Conservation (phyloP, 1,284 basidiomycete species). For the Violaceomyces palustris region DNA sequence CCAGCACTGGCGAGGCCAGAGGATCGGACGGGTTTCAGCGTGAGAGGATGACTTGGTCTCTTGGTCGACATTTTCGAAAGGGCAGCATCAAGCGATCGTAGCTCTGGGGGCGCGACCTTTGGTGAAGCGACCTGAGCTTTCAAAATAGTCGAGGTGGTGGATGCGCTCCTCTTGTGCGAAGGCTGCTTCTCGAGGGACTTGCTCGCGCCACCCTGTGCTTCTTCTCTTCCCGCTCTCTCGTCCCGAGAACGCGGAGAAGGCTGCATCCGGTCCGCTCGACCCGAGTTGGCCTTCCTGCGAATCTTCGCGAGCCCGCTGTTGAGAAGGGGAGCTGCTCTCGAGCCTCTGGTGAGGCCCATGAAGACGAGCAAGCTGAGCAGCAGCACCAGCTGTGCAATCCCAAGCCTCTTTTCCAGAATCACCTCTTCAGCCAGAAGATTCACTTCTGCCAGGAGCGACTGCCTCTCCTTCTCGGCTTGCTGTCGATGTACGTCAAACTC, state of each 20-base stretch:
- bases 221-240: too few relatives aligned
- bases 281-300: constrained; percentile 1
- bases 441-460: constrained; percentile 64
- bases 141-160: neutral
- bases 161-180: neutral
- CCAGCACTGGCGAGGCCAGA: too few relatives aligned
- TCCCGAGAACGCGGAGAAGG: too few relatives aligned
- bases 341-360: constrained; percentile 75
- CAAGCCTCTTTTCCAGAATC: constrained; percentile 72
- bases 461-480: constrained; percentile 66
- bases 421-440: constrained; percentile 73
- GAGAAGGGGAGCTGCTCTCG: constrained; percentile 51
- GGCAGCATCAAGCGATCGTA: too few relatives aligned
- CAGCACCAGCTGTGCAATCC: constrained; percentile 74
- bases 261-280: constrained; percentile 7
- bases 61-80: too few relatives aligned
- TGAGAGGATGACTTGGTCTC: too few relatives aligned
- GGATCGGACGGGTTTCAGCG: too few relatives aligned
- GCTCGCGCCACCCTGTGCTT: too few relatives aligned
- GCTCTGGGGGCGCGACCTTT: too few relatives aligned
- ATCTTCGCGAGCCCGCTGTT: constrained; percentile 26
- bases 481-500: constrained; percentile 68
- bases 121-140: neutral
- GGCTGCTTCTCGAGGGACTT: constrained; percentile 6
- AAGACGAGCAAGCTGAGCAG: constrained; percentile 74